Evolutionary conservation across 2,329 filamentous ascomycete species (phyloP), one percentile per base, ranked within the genome.

Genomic region (Pestalotiopsis sp.): DNA sequence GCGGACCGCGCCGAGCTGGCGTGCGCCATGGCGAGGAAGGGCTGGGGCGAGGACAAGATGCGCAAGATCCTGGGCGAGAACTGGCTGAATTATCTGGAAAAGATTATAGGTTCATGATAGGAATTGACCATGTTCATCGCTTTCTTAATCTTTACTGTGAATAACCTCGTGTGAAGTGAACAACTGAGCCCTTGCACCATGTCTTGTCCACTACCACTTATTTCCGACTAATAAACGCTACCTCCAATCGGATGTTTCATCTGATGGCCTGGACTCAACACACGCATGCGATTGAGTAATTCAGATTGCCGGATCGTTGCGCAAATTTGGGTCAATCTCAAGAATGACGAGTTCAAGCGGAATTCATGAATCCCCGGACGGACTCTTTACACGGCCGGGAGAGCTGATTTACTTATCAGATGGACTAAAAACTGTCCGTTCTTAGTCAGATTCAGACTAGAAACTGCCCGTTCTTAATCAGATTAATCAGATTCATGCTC

Each of bases 21-120:
- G 3, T 73, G 75, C 6, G 78, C 80, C 0, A 82, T 82, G 80
- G 78, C 77, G 3, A 76, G 76, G 41, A 79, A 77, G 64, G 79
- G 78, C 3, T 82, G 80, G 80, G 72, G 73, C 27, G 76, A 80
- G 69, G 71, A 74, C 39, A 81, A 80, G 70, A 82, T 81, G 72
- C 70, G 72, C 14, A 82, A 81, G 67, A 78, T 82, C 3, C 69
- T 81, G 11, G 80, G 79, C 1, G 79, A 81, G 73, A 81, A 82
- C 57, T 81, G 80, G 80, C 68, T 81, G 7, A 73, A 70, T 12
- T 82, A 81, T 64, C 69, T 81, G 9, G 79, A 80, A 27, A 79
- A 77, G 69, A 79, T 81, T 27, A 72, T 76, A 67, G 73, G 73
- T 41, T 52, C 65, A n/a, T 64, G 61, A 38, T 6, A 58, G 7